Conservation (phyloP, 116 monocot genomes). For the Papilionanthe hybrid region DNA sequence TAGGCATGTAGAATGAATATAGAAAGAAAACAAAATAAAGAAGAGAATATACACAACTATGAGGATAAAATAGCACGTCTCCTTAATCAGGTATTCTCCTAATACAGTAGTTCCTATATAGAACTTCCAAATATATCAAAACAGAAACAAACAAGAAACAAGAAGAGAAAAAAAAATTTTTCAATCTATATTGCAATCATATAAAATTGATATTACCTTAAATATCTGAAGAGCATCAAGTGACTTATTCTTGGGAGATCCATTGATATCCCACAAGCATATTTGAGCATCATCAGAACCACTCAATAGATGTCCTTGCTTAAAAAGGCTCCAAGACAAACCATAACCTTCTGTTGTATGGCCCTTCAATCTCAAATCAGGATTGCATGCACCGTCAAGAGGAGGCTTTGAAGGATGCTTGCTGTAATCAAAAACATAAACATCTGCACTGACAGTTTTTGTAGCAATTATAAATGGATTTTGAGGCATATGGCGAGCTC, state of each 20-base stretch:
- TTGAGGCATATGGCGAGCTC: constrained; percentile 98
- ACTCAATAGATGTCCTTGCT: constrained; percentile 82
- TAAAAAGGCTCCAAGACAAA: constrained; percentile 94
- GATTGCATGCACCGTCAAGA: constrained; percentile 78
- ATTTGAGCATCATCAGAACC: constrained; percentile 98
- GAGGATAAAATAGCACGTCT: background rate
- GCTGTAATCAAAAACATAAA: constrained; percentile 95
- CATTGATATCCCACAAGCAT: constrained; percentile 95
- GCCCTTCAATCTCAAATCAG: constrained; percentile 84
- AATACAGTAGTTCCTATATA: background rate
- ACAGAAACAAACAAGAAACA: background rate
- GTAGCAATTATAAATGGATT: constrained; percentile 94
- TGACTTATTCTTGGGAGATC: constrained; percentile 66
- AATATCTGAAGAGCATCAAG: constrained; percentile 94
- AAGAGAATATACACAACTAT: background rate
- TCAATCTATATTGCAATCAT: background rate
- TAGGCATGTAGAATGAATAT: background rate
- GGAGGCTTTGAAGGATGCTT: constrained; percentile 97
- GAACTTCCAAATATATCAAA: background rate
- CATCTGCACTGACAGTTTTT: constrained; percentile 91
- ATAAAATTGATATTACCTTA: constrained; percentile 50
- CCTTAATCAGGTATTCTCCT: background rate
- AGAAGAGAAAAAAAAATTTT: background rate
- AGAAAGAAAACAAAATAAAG: background rate
- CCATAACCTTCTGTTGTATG: constrained; percentile 97